Evolutionary conservation across 257 asterid species (phyloP), one percentile per base, ranked within the genome.

Genomic region (Nicotiana knightiana): DNA sequence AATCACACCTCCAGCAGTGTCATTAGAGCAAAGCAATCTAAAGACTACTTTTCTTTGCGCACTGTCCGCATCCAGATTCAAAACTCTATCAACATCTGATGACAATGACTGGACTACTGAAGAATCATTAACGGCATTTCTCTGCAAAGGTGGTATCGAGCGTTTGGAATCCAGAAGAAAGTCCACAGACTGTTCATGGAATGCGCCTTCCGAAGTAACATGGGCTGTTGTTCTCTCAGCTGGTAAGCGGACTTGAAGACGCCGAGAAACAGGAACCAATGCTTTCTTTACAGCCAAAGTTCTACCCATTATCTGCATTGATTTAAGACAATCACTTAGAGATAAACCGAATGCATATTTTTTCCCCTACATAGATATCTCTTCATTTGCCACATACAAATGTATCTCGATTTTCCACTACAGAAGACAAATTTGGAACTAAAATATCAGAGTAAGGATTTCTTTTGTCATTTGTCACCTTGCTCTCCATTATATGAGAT

Each of bases 301-400:
- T 73, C 86, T 87, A n/a, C 94, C 94, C 85, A 61, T 84, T 57
- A 91, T 91, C 94, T 91, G 90, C 84, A 85, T 86, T 71, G 24
- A 43, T 61, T 78, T 62, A 64, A 67, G 24, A 67, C 30, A 79
- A 57, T 67, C 57, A 67, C 62, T 84, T 67, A 84, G 70, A 48
- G 75, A 67, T 67, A 66, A 78, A 55, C 81, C 51, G 46, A 82
- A 79, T 33, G 58, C 46, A 6, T 18, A 21, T 51, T 21, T 64
- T 61, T 48, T 15, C 64, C 28, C 62, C 15, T 26, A 48, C 15
- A 48, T 24, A 73, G 62, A 48, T 48, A 73, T 73, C 79, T 48
- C 39, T 7, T 51, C 79, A 73, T 73, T 73, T 26, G 63, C 79
- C 63, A 73, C 46, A 73, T 26, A 13, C 39, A 13, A 7, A 48